Percentiles rank a stretch among this genome's conserved stretches.
Conservation (phyloP, 129 eudicot species). For the Flaveria brownii region DNA sequence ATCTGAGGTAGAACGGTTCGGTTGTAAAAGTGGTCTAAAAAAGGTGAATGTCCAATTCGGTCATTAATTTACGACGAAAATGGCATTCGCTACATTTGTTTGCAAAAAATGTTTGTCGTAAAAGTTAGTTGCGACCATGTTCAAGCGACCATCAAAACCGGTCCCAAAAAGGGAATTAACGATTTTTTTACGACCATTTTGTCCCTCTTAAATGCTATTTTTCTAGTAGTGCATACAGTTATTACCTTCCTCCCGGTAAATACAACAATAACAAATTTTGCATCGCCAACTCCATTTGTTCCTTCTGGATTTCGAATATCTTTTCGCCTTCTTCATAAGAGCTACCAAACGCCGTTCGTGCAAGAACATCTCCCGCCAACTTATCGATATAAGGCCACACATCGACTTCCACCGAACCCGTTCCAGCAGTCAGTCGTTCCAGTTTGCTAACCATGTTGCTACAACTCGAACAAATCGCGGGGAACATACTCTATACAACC, state of each 20-base stretch:
- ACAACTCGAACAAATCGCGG: slow-evolving; percentile 13
- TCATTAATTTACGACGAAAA: too few species aligned
- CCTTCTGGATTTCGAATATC: slow-evolving; percentile 12
- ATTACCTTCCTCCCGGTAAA: slow-evolving; percentile 17
- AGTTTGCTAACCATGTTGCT: background rate
- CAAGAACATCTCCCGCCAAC: slow-evolving; percentile 22
- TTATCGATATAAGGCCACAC: slow-evolving; percentile 18
- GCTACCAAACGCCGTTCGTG: slow-evolving; percentile 16
- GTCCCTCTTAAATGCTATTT: too few species aligned
- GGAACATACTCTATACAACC: slow-evolving; percentile 10
- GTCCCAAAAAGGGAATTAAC: too few species aligned
- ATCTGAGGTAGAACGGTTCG: too few species aligned
- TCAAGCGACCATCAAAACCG: too few species aligned
- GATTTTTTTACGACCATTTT: too few species aligned
- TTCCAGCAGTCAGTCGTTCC: background rate
- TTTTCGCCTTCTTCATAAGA: slow-evolving; percentile 18
- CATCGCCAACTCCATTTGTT: slow-evolving; percentile 14
- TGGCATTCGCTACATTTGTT: too few species aligned
- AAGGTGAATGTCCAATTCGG: too few species aligned
- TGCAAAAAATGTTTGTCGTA: too few species aligned
- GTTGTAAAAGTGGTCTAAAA: too few species aligned
- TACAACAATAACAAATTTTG: slow-evolving; percentile 7
- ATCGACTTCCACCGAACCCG: background rate
- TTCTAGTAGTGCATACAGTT: too few species aligned
- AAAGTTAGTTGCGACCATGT: too few species aligned